Base-by-base conservation (phyloP, 495 filamentous ascomycete genomes). In the Penicillium goetzii region DNA sequence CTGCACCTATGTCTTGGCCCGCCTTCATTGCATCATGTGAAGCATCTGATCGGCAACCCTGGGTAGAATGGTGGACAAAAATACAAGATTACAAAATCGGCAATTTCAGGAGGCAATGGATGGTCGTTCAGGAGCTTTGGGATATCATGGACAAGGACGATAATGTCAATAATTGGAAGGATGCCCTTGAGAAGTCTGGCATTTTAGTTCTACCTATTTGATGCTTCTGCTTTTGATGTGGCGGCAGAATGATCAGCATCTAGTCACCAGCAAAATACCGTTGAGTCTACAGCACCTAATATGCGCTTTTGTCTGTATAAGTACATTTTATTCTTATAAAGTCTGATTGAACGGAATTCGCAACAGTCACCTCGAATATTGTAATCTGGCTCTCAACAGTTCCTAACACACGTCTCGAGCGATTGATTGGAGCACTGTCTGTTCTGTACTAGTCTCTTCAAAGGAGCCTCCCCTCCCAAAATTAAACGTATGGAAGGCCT, bases 1-100 rank as follows among this genome's bases (percentile, higher is more conserved):
- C 34, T 19, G 62, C 51, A 7, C 57, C 57, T 2, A 65, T 65
- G 62, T 65, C 62, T 5, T 65, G 62, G 62, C 62, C 62, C 10
- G 62, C 38, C 10, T 65, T 65, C 1, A 65, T 65, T 21, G 62
- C 51, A 19, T 40, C 57, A 3, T 65, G 62, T 25, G 62, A 65
- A 17, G 11, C 36, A 38, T 15, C 10, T 38, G 36, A 38, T 15
- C 36, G 36, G 3, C 36, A 38, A 38, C 36, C 36, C 11, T 38
- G 36, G 36, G 36, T 38, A 38, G 36, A 38, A 38, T 38, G 36
- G 36, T 38, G 36, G 36, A 38, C 36, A 14, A 6, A 11, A 14
- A 38, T 38, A 14, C 36, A 38, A 38, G 36, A 38, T 6, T 38
- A 38, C 36, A 38, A 38, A 15, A 38, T 38, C 14, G 36, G 36